Evolutionary conservation across 2,329 filamentous ascomycete genomes (phyloP).

Genomic region (Aspergillus sp.): DNA sequence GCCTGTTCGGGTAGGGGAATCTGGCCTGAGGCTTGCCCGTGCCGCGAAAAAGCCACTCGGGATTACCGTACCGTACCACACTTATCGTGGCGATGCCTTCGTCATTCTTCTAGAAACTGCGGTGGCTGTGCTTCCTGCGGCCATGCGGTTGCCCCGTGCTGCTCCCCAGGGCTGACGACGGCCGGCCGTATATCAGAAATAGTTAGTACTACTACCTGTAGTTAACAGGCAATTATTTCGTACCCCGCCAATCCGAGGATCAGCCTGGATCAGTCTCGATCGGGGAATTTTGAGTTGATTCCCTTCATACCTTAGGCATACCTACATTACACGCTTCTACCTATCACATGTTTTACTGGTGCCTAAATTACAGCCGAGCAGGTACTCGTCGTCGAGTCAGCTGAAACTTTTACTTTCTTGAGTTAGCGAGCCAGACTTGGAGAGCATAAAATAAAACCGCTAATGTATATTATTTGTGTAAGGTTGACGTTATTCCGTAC

Average conservation of each 20-base stretch:
- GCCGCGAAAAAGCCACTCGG: too few relatives aligned
- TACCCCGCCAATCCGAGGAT: not conserved
- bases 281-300: slow-evolving; percentile 3
- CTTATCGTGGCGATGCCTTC: too few relatives aligned
- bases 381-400: not conserved
- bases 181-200: not conserved
- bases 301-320: not conserved
- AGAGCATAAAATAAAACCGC: not conserved
- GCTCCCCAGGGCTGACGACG: not conserved
- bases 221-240: not conserved
- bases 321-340: not conserved
- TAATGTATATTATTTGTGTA: not conserved
- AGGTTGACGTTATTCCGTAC: not conserved
- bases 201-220: not conserved
- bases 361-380: not conserved
- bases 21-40: not conserved
- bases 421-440: not conserved
- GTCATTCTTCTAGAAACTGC: not conserved
- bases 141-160: not conserved
- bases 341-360: not conserved
- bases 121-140: not conserved
- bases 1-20: not conserved
- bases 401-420: not conserved
- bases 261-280: not conserved
- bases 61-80: too few relatives aligned